These are phyloP conservation scores for Termitomyces heimii DNA, from an alignment of 768 basidiomycete genomes.

Conservation along the genomic window DNA sequence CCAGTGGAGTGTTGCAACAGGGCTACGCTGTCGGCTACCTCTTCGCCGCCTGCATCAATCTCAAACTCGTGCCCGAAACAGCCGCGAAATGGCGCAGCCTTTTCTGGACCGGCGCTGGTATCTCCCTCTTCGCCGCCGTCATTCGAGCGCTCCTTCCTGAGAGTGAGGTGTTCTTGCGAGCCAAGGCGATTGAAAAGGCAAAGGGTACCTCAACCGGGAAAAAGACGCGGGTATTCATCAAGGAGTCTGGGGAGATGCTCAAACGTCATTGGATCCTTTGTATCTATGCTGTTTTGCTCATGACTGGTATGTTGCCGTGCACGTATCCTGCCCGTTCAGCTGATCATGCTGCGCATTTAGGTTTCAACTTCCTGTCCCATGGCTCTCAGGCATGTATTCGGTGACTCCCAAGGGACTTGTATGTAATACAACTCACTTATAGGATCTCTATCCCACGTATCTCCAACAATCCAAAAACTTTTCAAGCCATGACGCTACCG, in stretches of 20 bases:
- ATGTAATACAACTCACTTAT: not conserved
- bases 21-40: conserved; percentile 87
- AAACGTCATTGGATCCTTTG: conserved; percentile 78
- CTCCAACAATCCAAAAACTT: conserved; percentile 49
- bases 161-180: conserved; percentile 63
- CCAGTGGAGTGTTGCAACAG: conserved; percentile 81
- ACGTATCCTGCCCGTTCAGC: not conserved
- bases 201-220: conserved; percentile 50
- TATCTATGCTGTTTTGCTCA: conserved; percentile 60
- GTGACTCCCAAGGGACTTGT: not conserved
- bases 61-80: conserved; percentile 49
- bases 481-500: conserved; percentile 38
- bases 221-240: conserved; percentile 69
- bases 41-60: conserved; percentile 77
- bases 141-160: conserved; percentile 72
- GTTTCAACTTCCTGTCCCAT: conserved; percentile 54
- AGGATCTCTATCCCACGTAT: conserved; percentile 63
- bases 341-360: conserved; percentile 13
- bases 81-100: conserved; percentile 60
- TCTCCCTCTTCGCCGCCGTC: conserved; percentile 63
- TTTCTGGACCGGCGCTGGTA: conserved; percentile 76
- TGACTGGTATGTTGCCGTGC: conserved; percentile 11
- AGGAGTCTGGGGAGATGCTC: conserved; percentile 71
- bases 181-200: conserved; percentile 47
- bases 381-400: conserved; percentile 38